Base-by-base conservation (phyloP, 805 yeast genomes). In the Wickerhamiella slavikovae region DNA sequence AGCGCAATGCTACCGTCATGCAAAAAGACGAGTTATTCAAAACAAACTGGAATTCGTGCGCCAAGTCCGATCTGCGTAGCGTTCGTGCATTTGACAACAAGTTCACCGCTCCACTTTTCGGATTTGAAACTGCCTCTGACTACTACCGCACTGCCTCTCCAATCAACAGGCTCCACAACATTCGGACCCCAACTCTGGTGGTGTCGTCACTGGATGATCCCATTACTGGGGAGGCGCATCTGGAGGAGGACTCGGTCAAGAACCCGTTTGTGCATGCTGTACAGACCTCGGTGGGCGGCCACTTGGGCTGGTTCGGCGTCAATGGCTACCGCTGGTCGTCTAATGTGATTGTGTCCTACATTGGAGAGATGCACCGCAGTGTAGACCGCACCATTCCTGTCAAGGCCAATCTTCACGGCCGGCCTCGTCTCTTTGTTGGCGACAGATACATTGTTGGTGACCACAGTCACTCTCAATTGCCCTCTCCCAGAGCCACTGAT, bases 181-280 rank as follows among this genome's bases (percentile, higher is more conserved):
- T 76, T 28, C 54, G 68, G 25, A 68, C 72, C 1, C 93, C 93
- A 4, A 51, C 68, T 2, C 44, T 79, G 20, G 59, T 68, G 17
- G 43, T 78, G n/a, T 66, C 67, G 43, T 57, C 91, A 1, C 38
- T 57, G 16, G 92, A 78, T 47, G 93, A 77, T 44, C 91, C 92
- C 5, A 63, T 78, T 21, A 68, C 75, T 10, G 54, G 55, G 2
- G 49, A 44, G 17, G 47, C 56, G 15, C 44, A 74, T 16, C 89
- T 89, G 1, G 45, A 47, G 22, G 45, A 44, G 11, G 72, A 69
- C 35, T 59, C 65, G 14, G 37, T 43, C 23, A 38, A 45, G 18
- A 76, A 76, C 43, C 89, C 91, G 2, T 67, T 62, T 43, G 51
- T 68, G 20, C 51, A 64, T 25, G 39, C 72, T 42, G 57, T 70